Conservation (phyloP, 1,284 basidiomycete genomes). For the Albatrellus sp. region DNA sequence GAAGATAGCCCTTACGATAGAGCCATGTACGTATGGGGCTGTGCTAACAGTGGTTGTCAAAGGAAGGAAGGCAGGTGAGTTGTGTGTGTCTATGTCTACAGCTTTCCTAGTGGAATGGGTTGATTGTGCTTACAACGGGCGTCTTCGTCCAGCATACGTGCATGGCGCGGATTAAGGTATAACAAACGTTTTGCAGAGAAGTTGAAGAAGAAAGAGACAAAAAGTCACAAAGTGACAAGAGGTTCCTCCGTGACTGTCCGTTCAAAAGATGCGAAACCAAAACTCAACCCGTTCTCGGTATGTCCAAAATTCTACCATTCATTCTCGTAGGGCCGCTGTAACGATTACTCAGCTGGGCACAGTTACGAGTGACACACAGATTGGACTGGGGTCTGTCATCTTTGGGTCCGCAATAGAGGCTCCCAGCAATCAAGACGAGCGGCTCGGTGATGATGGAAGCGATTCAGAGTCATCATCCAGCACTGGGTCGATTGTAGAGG, state of each 20-base stretch:
- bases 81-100: conserved; percentile 5
- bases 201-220: conserved; percentile 33
- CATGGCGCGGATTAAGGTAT: conserved; percentile 60
- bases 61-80: conserved; percentile 61
- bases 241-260: not conserved
- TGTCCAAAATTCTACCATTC: conserved; percentile 14
- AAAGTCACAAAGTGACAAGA: conserved; percentile 23
- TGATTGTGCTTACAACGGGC: conserved; percentile 2
- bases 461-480: conserved; percentile 19
- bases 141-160: conserved; percentile 24
- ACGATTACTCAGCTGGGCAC: conserved; percentile 10
- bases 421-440: conserved; percentile 4
- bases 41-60: conserved; percentile 55
- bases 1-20: conserved; percentile 73
- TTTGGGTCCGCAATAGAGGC: conserved; percentile 30
- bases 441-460: conserved; percentile 12
- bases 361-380: conserved; percentile 20
- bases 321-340: not conserved
- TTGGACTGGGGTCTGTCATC: conserved; percentile 49
- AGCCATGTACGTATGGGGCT: conserved; percentile 73
- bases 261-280: conserved; percentile 17
- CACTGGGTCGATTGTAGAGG: conserved; percentile 19
- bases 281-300: conserved; percentile 63
- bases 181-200: conserved; percentile 65
- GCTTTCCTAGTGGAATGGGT: not conserved